Base-by-base conservation (phyloP, 371 early-diverging fungal genomes). In the Mucor velutinosus region DNA sequence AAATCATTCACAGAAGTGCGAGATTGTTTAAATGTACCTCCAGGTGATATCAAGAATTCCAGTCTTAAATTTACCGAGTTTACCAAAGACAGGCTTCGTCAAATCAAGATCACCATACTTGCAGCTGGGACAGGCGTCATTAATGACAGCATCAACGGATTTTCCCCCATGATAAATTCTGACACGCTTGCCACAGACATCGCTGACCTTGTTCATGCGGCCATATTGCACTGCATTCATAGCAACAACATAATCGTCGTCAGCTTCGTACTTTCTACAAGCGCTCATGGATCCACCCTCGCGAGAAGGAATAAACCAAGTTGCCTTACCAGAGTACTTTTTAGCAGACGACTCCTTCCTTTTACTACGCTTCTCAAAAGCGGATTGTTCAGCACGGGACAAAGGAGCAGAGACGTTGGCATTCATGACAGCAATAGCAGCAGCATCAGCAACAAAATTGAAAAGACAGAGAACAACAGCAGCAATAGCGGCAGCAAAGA, bases 41-140 rank as follows among this genome's bases (percentile, higher is more conserved):
- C 80, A 79, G 3, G 27, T 68, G 49, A 79, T 71, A 6, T 56
- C 25, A 19, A 76, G 11, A 35, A 71, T 60, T 56, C 80, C 80
- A 35, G 51, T 67, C 43, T 60, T 33, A 4, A 73, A 59, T 35
- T 64, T 35, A 14, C 47, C 74, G 2, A 79, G 56, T 39, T 64
- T 57, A 10, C 76, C 29, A 69, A 88, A 90, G 47, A 86, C 87
- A 8, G 80, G 60, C 21, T 85, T 69, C 33, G 73, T 73, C 25
- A 73, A 49, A 30, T 73, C 73, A 7, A 73, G 63, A 62, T 62
- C 62, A 35, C 73, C 73, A 19, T 35, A 33, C 0, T 30, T 23
- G 21, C 73, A 73, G 2, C 33, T 62, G 21, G 73, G 69, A 45
- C 73, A 73, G 15, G 66, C 69, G 58, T 73, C 73, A 17, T 39